Evolutionary conservation across 1,284 basidiomycete genomes (phyloP).

Genomic region (Cutaneotrichosporon spelunceum): DNA sequence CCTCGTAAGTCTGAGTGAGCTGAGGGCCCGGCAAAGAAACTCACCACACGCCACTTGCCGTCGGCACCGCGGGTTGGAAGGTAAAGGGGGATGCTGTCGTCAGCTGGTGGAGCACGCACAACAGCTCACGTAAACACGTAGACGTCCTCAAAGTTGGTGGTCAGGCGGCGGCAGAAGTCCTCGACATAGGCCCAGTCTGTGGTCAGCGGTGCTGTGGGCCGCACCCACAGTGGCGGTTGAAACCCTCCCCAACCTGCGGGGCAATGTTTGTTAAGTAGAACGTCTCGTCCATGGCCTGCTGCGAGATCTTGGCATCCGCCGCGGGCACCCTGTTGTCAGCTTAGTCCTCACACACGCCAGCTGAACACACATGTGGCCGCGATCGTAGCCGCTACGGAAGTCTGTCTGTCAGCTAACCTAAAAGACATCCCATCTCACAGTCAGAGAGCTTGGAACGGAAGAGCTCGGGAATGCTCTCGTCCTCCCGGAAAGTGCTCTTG

Average conservation of each 20-base stretch:
- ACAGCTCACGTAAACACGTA: slow-evolving; percentile 78
- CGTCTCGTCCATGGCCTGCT: slow-evolving; percentile 95
- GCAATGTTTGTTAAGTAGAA: slow-evolving; percentile 95
- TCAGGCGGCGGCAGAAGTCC: slow-evolving; percentile 89
- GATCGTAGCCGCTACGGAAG: slow-evolving; percentile 90
- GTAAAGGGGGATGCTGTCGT: slow-evolving; percentile 74
- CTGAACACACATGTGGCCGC: slow-evolving; percentile 76
- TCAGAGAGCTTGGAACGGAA: slow-evolving; percentile 86
- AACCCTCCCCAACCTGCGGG: slow-evolving; percentile 94
- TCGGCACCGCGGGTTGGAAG: slow-evolving; percentile 78
- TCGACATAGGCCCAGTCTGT: slow-evolving; percentile 94
- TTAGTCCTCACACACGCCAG: not conserved
- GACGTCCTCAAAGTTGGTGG: slow-evolving; percentile 80
- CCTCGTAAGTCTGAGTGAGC: slow-evolving; percentile 70
- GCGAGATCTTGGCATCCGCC: slow-evolving; percentile 81
- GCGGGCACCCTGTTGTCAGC: slow-evolving; percentile 72
- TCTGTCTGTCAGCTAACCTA: slow-evolving; percentile 50
- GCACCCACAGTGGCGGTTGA: slow-evolving; percentile 86
- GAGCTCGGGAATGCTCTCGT: slow-evolving; percentile 67
- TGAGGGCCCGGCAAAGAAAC: slow-evolving; percentile 44
- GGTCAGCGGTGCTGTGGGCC: not conserved
- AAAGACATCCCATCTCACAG: slow-evolving; percentile 49
- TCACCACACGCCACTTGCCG: slow-evolving; percentile 89
- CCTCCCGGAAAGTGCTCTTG: slow-evolving; percentile 83
- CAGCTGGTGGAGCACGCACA: not conserved